Conservation (phyloP, 2,329 filamentous ascomycete genomes). For the Penicillium aurantiogriseum region DNA sequence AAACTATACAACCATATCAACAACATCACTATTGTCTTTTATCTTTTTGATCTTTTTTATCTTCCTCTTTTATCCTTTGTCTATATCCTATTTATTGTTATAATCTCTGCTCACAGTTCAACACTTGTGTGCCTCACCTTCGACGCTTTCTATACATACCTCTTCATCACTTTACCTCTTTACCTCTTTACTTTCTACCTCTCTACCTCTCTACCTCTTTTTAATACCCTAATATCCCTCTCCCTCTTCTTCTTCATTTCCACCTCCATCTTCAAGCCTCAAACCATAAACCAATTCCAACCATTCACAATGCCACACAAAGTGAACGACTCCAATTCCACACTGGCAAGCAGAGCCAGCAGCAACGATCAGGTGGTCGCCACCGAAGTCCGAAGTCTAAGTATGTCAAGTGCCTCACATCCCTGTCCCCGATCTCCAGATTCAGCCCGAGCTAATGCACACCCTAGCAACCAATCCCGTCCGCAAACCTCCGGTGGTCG, state of each 20-base stretch:
- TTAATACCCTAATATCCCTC: slow-evolving; percentile 1
- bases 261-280: background rate
- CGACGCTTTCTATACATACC: slow-evolving; percentile 9
- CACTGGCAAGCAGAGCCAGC: slow-evolving; percentile 33
- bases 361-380: slow-evolving; percentile 31
- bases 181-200: background rate
- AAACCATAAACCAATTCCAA: background rate
- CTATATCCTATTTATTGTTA: slow-evolving; percentile 8
- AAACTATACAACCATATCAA: slow-evolving; percentile 1
- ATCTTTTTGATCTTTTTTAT: background rate
- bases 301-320: slow-evolving; percentile 35
- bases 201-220: background rate
- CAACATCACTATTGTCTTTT: background rate
- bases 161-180: background rate
- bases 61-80: slow-evolving; percentile 1
- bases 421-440: slow-evolving; percentile 25
- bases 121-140: slow-evolving; percentile 21
- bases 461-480: slow-evolving; percentile 29
- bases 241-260: background rate
- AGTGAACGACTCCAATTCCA: slow-evolving; percentile 38
- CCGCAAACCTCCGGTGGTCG: slow-evolving; percentile 35
- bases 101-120: slow-evolving; percentile 23
- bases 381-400: slow-evolving; percentile 33
- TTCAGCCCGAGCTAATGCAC: slow-evolving; percentile 24
- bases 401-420: slow-evolving; percentile 23